Evolutionary conservation across 106 monocot genomes (phyloP).

Genomic region (Acanthochlamys bracteata): DNA sequence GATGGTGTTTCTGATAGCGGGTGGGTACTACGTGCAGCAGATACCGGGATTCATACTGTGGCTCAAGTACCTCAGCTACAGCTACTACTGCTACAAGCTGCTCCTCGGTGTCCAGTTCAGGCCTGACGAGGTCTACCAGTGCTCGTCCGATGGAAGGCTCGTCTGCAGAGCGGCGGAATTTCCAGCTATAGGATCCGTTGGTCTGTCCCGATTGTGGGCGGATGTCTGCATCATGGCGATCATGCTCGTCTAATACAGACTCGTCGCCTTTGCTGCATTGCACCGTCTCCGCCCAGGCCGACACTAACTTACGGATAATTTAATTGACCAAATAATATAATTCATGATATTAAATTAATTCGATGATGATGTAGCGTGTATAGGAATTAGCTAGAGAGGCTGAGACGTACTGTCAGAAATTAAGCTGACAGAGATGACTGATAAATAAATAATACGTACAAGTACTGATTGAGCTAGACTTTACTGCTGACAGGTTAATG

Average conservation of each 20-base stretch:
- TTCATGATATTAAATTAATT: too few species aligned
- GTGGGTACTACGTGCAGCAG: conserved; percentile 80
- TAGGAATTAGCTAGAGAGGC: too few species aligned
- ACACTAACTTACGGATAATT: too few species aligned
- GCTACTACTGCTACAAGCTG: conserved; percentile 81
- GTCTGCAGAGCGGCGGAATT: conserved; percentile 48
- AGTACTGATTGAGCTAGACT: too few species aligned
- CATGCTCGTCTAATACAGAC: conserved; percentile 64
- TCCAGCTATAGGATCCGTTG: conserved; percentile 49
- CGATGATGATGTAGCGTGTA: too few species aligned
- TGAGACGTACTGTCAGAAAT: too few species aligned
- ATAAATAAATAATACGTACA: too few species aligned
- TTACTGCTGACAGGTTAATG: too few species aligned
- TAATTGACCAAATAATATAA: too few species aligned
- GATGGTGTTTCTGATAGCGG: conserved; percentile 68
- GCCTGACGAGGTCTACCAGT: conserved; percentile 40
- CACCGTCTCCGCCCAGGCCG: conserved; percentile 5
- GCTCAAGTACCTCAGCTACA: conserved; percentile 80
- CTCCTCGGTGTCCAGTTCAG: conserved; percentile 51
- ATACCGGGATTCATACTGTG: conserved; percentile 67
- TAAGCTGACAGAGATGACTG: too few species aligned
- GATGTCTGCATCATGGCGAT: conserved; percentile 74
- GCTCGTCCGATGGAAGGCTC: conserved; percentile 27
- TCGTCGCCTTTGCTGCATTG: conserved; percentile 62
- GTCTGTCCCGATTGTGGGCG: conserved; percentile 51